Percentiles rank a stretch among this genome's conserved stretches.
Conservation (phyloP, 1,284 basidiomycete species). For the Marasmius fiardii region DNA sequence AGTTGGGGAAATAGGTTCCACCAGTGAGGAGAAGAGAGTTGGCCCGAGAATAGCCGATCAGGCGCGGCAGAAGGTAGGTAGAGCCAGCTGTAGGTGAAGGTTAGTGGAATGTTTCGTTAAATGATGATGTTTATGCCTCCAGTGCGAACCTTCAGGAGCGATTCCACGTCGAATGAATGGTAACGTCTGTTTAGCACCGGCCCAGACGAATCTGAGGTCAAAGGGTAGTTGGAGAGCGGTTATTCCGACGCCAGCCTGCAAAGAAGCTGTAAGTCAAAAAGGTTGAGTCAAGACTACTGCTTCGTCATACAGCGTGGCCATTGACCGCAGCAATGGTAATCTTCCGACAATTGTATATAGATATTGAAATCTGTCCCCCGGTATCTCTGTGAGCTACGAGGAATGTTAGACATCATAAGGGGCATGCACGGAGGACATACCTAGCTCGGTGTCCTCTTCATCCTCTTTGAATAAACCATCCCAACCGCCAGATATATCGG, state of each 20-base stretch:
- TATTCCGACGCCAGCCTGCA: constrained; percentile 51
- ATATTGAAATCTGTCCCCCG: constrained; percentile 44
- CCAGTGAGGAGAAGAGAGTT: constrained; percentile 49
- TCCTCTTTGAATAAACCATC: constrained; percentile 33
- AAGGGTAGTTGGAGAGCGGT: constrained; percentile 55
- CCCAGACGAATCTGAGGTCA: constrained; percentile 54
- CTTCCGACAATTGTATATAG: constrained; percentile 51
- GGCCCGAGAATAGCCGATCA: constrained; percentile 49
- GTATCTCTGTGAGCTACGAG: constrained; percentile 43
- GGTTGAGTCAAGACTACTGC: background rate
- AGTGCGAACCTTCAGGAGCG: constrained; percentile 41
- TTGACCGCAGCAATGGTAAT: constrained; percentile 56
- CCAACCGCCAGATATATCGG: constrained; percentile 45
- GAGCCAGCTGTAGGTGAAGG: constrained; percentile 46
- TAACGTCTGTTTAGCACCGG: constrained; percentile 47
- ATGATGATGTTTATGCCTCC: background rate
- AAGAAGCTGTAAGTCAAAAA: background rate
- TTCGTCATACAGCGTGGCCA: constrained; percentile 53
- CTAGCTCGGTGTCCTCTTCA: constrained; percentile 34
- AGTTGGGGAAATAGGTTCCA: constrained; percentile 39
- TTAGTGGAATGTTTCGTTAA: too few relatives aligned
- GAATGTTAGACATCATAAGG: too few relatives aligned
- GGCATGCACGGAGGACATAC: background rate
- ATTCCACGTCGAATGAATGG: constrained; percentile 57
- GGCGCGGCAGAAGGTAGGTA: constrained; percentile 49